Conservation (phyloP, 192 early-diverging fungal genomes). For the Umbelopsis vinacea region DNA sequence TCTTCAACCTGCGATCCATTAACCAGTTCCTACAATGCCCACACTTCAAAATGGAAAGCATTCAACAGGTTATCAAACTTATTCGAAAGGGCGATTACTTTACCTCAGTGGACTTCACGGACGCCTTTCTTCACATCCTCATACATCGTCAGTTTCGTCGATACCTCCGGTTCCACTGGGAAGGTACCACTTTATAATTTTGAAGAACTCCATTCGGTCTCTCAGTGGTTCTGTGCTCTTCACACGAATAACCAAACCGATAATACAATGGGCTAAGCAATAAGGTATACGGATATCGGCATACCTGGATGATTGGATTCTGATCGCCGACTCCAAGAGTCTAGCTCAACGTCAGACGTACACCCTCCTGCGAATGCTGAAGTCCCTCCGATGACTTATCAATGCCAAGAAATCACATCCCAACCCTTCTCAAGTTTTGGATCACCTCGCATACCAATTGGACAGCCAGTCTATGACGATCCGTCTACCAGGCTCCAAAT, state of each 20-base stretch:
- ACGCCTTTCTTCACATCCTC: no score
- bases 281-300: background rate
- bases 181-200: no score
- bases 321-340: background rate
- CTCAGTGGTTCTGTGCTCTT: no score
- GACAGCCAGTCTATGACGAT: constrained; percentile 34
- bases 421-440: constrained; percentile 30
- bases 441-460: constrained; percentile 38
- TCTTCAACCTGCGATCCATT: no score
- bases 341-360: background rate
- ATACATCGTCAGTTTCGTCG: no score
- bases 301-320: constrained; percentile 21
- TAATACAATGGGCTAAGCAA: background rate
- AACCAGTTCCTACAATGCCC: no score
- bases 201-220: no score
- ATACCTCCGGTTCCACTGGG: no score
- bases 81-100: no score
- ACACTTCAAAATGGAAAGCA: no score
- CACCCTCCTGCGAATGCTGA: background rate
- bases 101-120: no score
- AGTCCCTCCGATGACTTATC: constrained; percentile 24
- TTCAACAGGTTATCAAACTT: no score
- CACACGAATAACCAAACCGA: background rate
- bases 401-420: constrained; percentile 32
- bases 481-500: constrained; percentile 32